Percentiles rank a stretch among this genome's conserved stretches.
Evolutionary conservation across 495 filamentous ascomycete species (phyloP).

Genomic region (Daldinia concentrica): DNA sequence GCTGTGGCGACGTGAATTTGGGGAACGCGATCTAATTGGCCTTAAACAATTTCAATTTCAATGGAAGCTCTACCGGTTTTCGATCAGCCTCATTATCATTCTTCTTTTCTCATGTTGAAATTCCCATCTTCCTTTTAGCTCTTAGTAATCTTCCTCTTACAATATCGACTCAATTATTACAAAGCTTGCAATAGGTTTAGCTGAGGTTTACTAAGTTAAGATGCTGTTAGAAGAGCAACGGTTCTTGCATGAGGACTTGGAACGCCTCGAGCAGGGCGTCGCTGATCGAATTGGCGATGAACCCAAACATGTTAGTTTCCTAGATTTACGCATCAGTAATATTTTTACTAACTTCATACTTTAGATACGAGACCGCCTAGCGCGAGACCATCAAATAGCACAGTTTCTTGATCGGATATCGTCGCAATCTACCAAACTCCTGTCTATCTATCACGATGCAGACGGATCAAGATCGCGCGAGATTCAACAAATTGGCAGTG

Average conservation of each 20-base stretch:
- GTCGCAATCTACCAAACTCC: conserved; percentile 79
- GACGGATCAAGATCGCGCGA: conserved; percentile 77
- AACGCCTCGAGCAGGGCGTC: conserved; percentile 92
- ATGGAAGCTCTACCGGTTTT: conserved; percentile 14
- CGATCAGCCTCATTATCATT: conserved; percentile 31
- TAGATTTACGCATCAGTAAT: conserved; percentile 5
- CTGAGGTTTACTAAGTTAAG: conserved; percentile 24
- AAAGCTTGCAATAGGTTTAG: background rate
- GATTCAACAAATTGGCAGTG: conserved; percentile 82
- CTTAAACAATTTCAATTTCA: conserved; percentile 14
- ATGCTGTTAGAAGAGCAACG: conserved; percentile 94
- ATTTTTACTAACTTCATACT: conserved; percentile 44
- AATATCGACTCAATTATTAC: background rate
- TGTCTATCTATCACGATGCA: conserved; percentile 85
- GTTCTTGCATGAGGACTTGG: conserved; percentile 92
- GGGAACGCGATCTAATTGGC: conserved; percentile 20
- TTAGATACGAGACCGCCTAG: conserved; percentile 84
- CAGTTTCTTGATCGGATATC: conserved; percentile 87
- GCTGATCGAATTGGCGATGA: conserved; percentile 88
- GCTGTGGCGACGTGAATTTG: conserved; percentile 19
- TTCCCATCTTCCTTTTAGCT: background rate
- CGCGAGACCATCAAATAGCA: conserved; percentile 90
- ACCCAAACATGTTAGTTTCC: conserved; percentile 77
- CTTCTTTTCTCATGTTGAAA: background rate
- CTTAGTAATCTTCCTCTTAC: background rate